These are phyloP conservation scores for Colletotrichum sidae DNA, from an alignment of 2,329 filamentous ascomycete species.

Conservation along the genomic window DNA sequence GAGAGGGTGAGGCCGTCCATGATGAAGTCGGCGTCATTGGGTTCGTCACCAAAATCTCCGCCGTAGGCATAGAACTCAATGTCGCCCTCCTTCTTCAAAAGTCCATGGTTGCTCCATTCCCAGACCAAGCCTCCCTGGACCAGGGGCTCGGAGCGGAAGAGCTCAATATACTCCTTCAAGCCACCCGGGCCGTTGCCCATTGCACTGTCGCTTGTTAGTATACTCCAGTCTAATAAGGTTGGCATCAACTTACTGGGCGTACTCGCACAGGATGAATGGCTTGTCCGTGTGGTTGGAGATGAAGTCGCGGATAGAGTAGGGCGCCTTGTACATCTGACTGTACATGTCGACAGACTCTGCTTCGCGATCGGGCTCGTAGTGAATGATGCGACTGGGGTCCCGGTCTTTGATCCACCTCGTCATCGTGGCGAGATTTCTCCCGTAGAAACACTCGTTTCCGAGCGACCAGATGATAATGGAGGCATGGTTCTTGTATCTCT, in stretches of 20 bases:
- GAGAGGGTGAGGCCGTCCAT: constrained; percentile 66
- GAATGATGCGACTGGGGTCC: constrained; percentile 68
- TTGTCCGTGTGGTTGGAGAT: constrained; percentile 56
- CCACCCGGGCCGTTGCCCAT: constrained; percentile 80
- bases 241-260: constrained; percentile 49
- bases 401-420: constrained; percentile 69
- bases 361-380: constrained; percentile 73
- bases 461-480: constrained; percentile 78
- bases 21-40: constrained; percentile 69
- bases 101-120: constrained; percentile 72
- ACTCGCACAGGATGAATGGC: constrained; percentile 69
- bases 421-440: constrained; percentile 75
- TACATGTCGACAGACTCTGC: constrained; percentile 72
- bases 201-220: constrained; percentile 48
- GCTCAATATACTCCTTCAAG: constrained; percentile 75
- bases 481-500: constrained; percentile 69
- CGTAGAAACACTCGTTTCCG: constrained; percentile 79
- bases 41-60: constrained; percentile 70
- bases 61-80: constrained; percentile 67
- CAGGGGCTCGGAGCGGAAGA: constrained; percentile 64
- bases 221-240: rapidly evolving
- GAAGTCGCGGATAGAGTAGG: constrained; percentile 56
- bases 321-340: constrained; percentile 72
- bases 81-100: constrained; percentile 54
- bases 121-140: constrained; percentile 73